Conservation (phyloP, 805 yeast species). For the Lipomyces yamadae region DNA sequence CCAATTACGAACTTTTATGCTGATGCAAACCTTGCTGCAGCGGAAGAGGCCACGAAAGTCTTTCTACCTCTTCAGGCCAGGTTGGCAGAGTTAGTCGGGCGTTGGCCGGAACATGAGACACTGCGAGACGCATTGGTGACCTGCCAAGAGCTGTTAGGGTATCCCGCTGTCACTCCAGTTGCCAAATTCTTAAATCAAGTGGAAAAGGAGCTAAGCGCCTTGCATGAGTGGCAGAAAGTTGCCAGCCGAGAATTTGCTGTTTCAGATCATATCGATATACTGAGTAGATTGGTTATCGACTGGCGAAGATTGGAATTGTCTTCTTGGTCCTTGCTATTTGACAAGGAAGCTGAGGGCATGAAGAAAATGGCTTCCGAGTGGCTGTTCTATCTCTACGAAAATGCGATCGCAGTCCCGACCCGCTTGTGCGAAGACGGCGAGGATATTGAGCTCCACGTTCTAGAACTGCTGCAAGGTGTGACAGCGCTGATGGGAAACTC, state of each 20-base stretch:
- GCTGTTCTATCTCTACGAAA: conserved; percentile 92
- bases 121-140: conserved; percentile 67
- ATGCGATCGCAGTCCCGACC: conserved; percentile 50
- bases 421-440: conserved; percentile 47
- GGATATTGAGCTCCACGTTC: conserved; percentile 45
- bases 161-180: conserved; percentile 70
- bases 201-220: conserved; percentile 81
- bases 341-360: conserved; percentile 59
- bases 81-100: conserved; percentile 55
- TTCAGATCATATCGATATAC: conserved; percentile 55
- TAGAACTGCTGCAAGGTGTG: conserved; percentile 59
- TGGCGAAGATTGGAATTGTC: conserved; percentile 91
- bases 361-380: conserved; percentile 67
- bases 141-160: conserved; percentile 66
- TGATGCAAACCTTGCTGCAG: conserved; percentile 64
- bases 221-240: conserved; percentile 92
- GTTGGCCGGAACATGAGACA: conserved; percentile 97
- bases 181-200: conserved; percentile 78
- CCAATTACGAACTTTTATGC: conserved; percentile 60
- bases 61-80: conserved; percentile 45
- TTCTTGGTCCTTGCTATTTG: conserved; percentile 81
- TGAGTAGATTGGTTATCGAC: conserved; percentile 73
- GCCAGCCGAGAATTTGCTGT: conserved; percentile 80
- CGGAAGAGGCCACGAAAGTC: conserved; percentile 60
- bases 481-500: conserved; percentile 77